phyloP scores from a whole-genome alignment of 352 stramenopile species.

The Pythium apleroticum region DNA sequence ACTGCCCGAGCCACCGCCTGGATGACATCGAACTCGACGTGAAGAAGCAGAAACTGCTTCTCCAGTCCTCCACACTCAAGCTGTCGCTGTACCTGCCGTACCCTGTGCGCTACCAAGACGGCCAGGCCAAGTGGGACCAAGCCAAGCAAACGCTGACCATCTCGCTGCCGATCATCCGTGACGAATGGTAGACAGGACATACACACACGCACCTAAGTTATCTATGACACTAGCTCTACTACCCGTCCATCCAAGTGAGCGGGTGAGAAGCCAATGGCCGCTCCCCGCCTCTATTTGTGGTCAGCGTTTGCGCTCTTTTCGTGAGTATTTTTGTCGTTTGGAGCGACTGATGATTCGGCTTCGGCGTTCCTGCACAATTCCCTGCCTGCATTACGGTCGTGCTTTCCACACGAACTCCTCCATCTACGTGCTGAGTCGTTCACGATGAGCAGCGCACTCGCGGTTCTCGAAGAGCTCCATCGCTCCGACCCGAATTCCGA shows the following conservation, averaged over 20 bases:
- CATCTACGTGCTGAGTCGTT: neutral
- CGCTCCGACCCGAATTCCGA: conserved; percentile 36
- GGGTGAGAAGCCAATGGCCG: too few relatives aligned
- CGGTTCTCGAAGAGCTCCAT: conserved; percentile 51
- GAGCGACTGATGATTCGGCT: conserved; percentile 1
- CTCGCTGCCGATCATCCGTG: conserved; percentile 70
- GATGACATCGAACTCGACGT: conserved; percentile 84
- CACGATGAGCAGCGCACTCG: conserved; percentile 36
- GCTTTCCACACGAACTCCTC: neutral
- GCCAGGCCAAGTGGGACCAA: conserved; percentile 71
- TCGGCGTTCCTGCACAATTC: neutral
- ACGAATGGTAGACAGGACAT: conserved; percentile 52
- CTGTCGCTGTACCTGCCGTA: conserved; percentile 72
- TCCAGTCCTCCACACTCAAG: conserved; percentile 66
- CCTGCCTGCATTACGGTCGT: neutral
- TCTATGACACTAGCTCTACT: neutral
- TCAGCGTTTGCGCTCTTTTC: neutral
- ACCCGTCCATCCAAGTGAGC: too few relatives aligned
- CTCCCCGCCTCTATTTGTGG: neutral
- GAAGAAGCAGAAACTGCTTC: conserved; percentile 70
- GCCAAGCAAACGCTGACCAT: conserved; percentile 49
- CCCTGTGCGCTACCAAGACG: conserved; percentile 66
- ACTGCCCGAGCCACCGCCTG: conserved; percentile 57
- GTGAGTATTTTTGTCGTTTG: neutral
- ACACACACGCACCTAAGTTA: neutral